phyloP scores from a whole-genome alignment of 1,139 yeast genomes.

The Kluyveromyces sp. region DNA sequence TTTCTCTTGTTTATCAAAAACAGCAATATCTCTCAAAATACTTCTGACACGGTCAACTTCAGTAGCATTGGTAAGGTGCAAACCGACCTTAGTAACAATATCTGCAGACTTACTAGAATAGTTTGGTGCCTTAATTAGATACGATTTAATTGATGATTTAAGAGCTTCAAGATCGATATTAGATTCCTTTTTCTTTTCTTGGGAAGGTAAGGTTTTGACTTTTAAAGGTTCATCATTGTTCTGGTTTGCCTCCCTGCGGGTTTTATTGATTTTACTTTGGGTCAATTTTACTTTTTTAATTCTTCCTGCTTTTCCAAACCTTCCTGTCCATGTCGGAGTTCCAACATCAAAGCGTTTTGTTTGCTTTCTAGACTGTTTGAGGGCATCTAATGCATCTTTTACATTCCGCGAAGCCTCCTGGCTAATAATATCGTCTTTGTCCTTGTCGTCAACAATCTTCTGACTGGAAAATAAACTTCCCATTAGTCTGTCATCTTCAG shows the following conservation, averaged over 20 bases:
- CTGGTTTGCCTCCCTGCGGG: neutral
- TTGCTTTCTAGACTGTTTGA: conserved; percentile 56
- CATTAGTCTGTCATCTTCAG: conserved; percentile 56
- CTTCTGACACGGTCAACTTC: conserved; percentile 61
- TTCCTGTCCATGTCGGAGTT: conserved; percentile 95
- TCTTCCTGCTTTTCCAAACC: conserved; percentile 77
- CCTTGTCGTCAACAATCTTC: conserved; percentile 64
- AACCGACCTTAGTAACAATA: conserved; percentile 44
- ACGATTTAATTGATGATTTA: conserved; percentile 33
- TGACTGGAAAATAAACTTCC: conserved; percentile 68
- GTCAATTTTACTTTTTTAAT: conserved; percentile 20
- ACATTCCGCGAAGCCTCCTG: conserved; percentile 76
- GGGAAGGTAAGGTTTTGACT: neutral
- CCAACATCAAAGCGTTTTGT: conserved; percentile 65
- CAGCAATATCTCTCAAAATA: conserved; percentile 59
- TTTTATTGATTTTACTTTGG: neutral
- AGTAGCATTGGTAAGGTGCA: conserved; percentile 42
- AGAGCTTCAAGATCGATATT: conserved; percentile 21
- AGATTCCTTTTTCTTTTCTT: conserved; percentile 7
- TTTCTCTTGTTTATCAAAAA: conserved; percentile 49
- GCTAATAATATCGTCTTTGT: conserved; percentile 50
- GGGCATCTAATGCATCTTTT: conserved; percentile 63
- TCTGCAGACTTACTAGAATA: conserved; percentile 49
- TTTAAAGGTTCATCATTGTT: neutral
- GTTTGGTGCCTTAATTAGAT: conserved; percentile 33